Base-by-base conservation (phyloP, 352 stramenopile species). In the Blastocystis sp. region DNA sequence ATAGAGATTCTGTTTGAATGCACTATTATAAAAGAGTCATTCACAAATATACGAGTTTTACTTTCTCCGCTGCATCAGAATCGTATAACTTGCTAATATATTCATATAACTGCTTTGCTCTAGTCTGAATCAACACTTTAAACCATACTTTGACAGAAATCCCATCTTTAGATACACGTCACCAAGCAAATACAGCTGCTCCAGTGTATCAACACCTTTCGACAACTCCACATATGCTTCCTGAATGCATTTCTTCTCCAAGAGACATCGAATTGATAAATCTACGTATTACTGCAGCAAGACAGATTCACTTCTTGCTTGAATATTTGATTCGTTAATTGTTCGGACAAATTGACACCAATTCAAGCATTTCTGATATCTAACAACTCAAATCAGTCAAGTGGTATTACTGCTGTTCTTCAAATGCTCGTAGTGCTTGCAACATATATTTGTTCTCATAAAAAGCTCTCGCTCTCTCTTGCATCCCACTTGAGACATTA, bases 361-460 rank as follows among this genome's bases (percentile, higher is more conserved):
- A 24, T 85, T 62, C 8, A 85, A 20, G 47, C 73, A 85, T 13
- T 66, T 85, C 63, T 73, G 63, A 43, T 73, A 73, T 20, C 63
- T 73, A 43, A 1, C n/a, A 11, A 11, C 4, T 73, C 6, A 73
- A 16, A 18, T 41, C 13, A 16, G 30, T 16, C 6, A 16, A 37
- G 1, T 41, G 18, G 0, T 18, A 53, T 16, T 68, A 66, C 56
- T 85, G 8, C 11, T 50, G 26, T 30, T 65, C 43, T 64, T 85
- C 45, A 43, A 85, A 85, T 0, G 73, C 73, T 7, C n/a, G 37
- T 34, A 24, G 73, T 11, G 73, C 73, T 30, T 66, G 47, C 20
- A n/a, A 16, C 16, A 85, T 59, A n/a, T 85, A 85, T 5, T 53
- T 26, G 30, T 66, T 85, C 53, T 85, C 73, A 30, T 85, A 85